Evolutionary conservation across 1,284 basidiomycete species (phyloP).

Genomic region (Jaminaea rosea): DNA sequence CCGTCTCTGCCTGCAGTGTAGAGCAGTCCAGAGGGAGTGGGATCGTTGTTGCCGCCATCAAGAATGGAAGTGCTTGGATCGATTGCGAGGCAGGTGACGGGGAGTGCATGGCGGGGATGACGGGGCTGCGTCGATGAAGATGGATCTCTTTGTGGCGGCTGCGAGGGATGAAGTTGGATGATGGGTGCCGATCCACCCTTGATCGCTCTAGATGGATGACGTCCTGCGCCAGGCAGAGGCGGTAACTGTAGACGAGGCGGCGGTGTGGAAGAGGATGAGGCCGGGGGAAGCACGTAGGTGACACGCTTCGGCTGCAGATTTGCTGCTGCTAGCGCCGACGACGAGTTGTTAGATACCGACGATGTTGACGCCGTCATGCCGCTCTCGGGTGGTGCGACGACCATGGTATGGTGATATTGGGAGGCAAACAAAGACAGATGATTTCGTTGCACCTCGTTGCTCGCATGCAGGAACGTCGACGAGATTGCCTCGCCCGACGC

Average conservation of each 20-base stretch:
- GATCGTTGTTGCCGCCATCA: constrained; percentile 2
- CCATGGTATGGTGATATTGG: too few relatives aligned
- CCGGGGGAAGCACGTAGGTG: constrained; percentile 1
- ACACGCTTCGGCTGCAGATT: not conserved
- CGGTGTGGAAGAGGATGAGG: not conserved
- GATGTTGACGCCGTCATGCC: too few relatives aligned
- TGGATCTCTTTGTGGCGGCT: not conserved
- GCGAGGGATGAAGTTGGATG: not conserved
- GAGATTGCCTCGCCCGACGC: too few relatives aligned
- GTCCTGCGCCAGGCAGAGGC: not conserved
- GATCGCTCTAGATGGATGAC: not conserved
- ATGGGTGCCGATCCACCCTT: not conserved
- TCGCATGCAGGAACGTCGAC: too few relatives aligned
- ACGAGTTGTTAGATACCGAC: not conserved
- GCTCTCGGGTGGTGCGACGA: too few relatives aligned
- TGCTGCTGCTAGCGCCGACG: not conserved
- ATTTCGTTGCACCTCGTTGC: too few relatives aligned
- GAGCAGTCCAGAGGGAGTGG: constrained; percentile 71
- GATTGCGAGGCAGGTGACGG: constrained; percentile 38
- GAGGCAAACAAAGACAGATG: too few relatives aligned
- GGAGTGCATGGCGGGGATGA: constrained; percentile 36
- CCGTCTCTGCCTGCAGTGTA: constrained; percentile 91
- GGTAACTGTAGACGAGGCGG: not conserved
- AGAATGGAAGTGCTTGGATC: constrained; percentile 29
- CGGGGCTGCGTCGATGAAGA: not conserved